Evolutionary conservation across 179 eudicot species (phyloP).

Genomic region (Beta lomatogona): DNA sequence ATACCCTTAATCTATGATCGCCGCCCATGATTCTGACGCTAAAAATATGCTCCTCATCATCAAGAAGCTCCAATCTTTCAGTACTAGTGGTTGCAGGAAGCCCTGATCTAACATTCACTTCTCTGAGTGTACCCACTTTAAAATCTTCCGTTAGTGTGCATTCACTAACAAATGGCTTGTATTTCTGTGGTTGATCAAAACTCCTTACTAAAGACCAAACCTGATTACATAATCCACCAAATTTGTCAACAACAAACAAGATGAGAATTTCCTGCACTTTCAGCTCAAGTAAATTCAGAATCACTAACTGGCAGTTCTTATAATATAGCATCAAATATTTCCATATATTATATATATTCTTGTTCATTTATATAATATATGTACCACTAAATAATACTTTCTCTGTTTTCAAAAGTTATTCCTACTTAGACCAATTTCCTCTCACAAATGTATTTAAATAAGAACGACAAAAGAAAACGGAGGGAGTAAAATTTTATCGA

Average conservation of each 20-base stretch:
- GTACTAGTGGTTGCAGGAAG: constrained; percentile 48
- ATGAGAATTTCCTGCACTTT: background rate
- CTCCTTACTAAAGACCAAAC: constrained; percentile 46
- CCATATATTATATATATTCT: too few relatives aligned
- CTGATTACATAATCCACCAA: constrained; percentile 18
- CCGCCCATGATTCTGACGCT: constrained; percentile 41
- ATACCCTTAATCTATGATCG: constrained; percentile 41
- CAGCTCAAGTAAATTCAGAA: background rate
- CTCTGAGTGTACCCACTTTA: constrained; percentile 37
- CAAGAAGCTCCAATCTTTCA: constrained; percentile 41
- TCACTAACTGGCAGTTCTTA: background rate
- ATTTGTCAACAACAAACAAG: background rate
- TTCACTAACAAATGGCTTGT: constrained; percentile 43
- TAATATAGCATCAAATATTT: background rate
- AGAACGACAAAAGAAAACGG: too few relatives aligned
- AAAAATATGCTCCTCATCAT: constrained; percentile 37
- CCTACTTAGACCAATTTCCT: too few relatives aligned
- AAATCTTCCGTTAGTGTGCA: constrained; percentile 38
- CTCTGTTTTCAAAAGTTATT: too few relatives aligned
- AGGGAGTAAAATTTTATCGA: too few relatives aligned
- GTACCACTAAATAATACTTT: too few relatives aligned
- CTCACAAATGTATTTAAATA: too few relatives aligned
- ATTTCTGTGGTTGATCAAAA: constrained; percentile 45
- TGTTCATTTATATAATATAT: too few relatives aligned
- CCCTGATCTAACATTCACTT: constrained; percentile 43